Conservation (phyloP, 1,284 basidiomycete species). For the Pterulicium gracile region DNA sequence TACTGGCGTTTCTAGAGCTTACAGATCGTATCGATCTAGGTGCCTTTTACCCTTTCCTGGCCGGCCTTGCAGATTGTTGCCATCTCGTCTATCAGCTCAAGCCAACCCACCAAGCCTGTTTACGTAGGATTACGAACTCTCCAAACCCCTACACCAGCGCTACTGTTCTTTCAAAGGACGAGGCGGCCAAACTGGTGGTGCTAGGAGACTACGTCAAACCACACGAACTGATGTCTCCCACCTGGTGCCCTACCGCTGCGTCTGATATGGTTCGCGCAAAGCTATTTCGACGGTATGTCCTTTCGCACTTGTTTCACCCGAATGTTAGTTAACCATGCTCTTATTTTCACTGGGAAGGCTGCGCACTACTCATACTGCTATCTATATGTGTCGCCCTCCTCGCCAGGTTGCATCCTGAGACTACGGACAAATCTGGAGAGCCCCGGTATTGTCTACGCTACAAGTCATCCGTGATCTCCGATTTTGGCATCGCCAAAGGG, state of each 20-base stretch:
- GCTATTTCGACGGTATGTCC: constrained; percentile 20
- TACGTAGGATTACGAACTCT: constrained; percentile 23
- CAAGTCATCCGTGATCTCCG: constrained; percentile 24
- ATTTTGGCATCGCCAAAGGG: constrained; percentile 31
- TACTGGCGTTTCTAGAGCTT: constrained; percentile 9
- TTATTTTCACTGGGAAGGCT: constrained; percentile 18
- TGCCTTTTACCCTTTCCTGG: constrained; percentile 27
- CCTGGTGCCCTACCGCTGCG: constrained; percentile 21
- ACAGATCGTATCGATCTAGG: constrained; percentile 27
- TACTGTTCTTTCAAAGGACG: constrained; percentile 18
- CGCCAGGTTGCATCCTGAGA: constrained; percentile 29
- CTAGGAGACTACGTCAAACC: constrained; percentile 18
- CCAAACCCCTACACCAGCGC: constrained; percentile 19
- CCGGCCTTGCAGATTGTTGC: constrained; percentile 18
- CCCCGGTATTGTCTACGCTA: constrained; percentile 24
- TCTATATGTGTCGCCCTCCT: constrained; percentile 23
- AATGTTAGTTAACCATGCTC: background rate
- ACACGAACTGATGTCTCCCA: constrained; percentile 2
- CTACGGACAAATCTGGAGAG: constrained; percentile 11
- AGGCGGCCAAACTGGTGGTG: constrained; percentile 21
- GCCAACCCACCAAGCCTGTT: constrained; percentile 20
- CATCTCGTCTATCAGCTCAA: constrained; percentile 14
- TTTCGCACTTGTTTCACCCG: background rate
- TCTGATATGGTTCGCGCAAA: constrained; percentile 18
- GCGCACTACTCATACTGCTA: constrained; percentile 21